A percentile compares a stretch with the other conserved stretches of the same genome.
Evolutionary conservation across 164 flowering plant genomes (phyloP).

Genomic region (Aristolochia fimbriata): DNA sequence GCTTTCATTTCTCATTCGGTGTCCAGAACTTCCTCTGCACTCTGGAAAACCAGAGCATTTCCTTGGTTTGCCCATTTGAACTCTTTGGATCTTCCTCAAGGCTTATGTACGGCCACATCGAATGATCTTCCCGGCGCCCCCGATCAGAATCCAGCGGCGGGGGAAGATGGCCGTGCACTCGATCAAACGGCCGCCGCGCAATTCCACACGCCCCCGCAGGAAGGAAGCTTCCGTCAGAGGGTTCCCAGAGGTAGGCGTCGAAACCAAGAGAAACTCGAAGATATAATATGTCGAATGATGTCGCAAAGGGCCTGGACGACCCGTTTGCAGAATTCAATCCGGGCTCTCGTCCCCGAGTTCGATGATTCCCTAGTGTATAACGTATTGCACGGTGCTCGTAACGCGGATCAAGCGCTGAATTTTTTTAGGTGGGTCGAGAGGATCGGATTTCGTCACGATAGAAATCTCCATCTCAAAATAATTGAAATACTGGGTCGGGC

Average conservation of each 20-base stretch:
- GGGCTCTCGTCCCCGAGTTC: conserved; percentile 54
- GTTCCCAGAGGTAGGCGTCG: conserved; percentile 32
- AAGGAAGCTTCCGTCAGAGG: conserved; percentile 1
- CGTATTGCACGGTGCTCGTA: conserved; percentile 50
- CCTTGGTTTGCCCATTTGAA: no score
- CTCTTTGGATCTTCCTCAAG: no score
- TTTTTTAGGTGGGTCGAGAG: conserved; percentile 91
- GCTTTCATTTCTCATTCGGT: no score
- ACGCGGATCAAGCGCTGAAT: conserved; percentile 70
- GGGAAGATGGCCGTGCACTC: background rate
- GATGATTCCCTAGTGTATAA: conserved; percentile 61
- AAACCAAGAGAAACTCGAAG: conserved; percentile 51
- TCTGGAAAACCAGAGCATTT: no score
- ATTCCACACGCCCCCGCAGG: background rate
- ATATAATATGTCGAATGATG: conserved; percentile 74
- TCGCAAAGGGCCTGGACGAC: conserved; percentile 79
- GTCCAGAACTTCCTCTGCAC: no score
- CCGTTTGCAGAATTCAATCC: conserved; percentile 77
- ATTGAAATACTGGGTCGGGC: conserved; percentile 58
- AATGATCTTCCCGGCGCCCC: no score
- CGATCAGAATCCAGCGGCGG: no score
- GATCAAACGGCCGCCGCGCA: background rate
- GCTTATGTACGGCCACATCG: no score
- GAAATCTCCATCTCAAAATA: conserved; percentile 50
- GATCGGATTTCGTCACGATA: conserved; percentile 56